A percentile compares a stretch with the other conserved stretches of the same genome.
phyloP scores from a whole-genome alignment of 2,329 filamentous ascomycete species.

The Tolypocladium sp. region DNA sequence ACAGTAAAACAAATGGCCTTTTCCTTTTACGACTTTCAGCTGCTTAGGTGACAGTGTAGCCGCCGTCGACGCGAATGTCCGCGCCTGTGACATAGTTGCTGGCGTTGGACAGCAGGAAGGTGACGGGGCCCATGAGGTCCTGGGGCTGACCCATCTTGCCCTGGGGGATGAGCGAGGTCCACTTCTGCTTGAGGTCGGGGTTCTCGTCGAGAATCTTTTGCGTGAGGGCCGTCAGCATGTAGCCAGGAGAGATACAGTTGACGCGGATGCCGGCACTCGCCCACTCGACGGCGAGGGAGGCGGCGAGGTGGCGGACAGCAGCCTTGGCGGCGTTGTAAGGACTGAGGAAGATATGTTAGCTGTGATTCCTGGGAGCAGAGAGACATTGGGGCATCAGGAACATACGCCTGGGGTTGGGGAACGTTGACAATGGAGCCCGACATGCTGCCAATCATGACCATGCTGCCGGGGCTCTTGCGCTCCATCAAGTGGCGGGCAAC shows the following conservation, averaged over 20 bases:
- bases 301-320: conserved; percentile 78
- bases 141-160: conserved; percentile 89
- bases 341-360: conserved; percentile 18
- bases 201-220: conserved; percentile 93
- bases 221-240: conserved; percentile 93
- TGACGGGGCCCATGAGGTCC: conserved; percentile 88
- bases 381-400: neutral
- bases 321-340: conserved; percentile 94
- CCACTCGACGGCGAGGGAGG: conserved; percentile 90
- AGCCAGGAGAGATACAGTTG: conserved; percentile 91
- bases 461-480: conserved; percentile 68
- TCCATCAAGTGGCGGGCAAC: conserved; percentile 86
- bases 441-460: conserved; percentile 96
- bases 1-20: neutral
- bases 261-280: conserved; percentile 79
- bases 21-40: neutral
- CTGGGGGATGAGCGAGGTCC: conserved; percentile 85
- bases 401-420: conserved; percentile 76
- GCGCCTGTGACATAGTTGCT: conserved; percentile 63
- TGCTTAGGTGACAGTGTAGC: conserved; percentile 69
- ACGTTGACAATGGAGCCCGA: conserved; percentile 89
- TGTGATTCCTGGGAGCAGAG: neutral
- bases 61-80: conserved; percentile 75
- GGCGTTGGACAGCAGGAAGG: conserved; percentile 76
- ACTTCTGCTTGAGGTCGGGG: conserved; percentile 79